These are phyloP conservation scores for Penicillium digitatum DNA, from an alignment of 2,329 filamentous ascomycete species.

Conservation along the genomic window DNA sequence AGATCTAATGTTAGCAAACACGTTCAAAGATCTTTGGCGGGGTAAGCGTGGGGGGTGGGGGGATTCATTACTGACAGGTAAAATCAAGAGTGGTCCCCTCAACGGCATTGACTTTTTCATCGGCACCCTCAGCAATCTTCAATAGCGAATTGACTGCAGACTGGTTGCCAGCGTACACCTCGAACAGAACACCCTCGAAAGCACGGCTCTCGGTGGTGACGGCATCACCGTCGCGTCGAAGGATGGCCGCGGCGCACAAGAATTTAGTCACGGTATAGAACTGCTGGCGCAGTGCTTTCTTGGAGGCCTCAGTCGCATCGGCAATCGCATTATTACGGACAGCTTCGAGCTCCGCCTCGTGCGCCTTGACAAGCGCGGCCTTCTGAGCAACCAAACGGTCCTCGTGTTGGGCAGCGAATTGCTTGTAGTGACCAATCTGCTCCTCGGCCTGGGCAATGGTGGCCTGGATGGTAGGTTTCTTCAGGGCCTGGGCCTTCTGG, in stretches of 20 bases:
- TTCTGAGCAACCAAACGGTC: constrained; percentile 54
- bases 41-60: neutral
- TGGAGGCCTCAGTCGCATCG: constrained; percentile 46
- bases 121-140: constrained; percentile 57
- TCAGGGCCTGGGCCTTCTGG: constrained; percentile 60
- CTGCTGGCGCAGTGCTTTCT: constrained; percentile 51
- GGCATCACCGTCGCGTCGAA: constrained; percentile 57
- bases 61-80: constrained; percentile 50
- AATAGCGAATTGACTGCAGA: constrained; percentile 57
- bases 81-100: constrained; percentile 53
- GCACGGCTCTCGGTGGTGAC: constrained; percentile 56
- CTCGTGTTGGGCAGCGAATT: constrained; percentile 58
- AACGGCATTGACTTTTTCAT: constrained; percentile 56
- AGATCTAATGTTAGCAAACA: constrained; percentile 6
- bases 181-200: constrained; percentile 60
- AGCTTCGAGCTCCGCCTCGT: constrained; percentile 54
- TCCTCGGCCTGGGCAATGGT: constrained; percentile 57
- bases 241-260: constrained; percentile 58
- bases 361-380: constrained; percentile 51
- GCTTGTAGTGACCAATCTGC: constrained; percentile 58
- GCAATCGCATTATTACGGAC: constrained; percentile 49
- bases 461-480: constrained; percentile 59
- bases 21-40: neutral
- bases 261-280: constrained; percentile 60
- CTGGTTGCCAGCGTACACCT: constrained; percentile 61